Base-by-base conservation (phyloP, 129 eudicot genomes). In the Cynara cardunculus region DNA sequence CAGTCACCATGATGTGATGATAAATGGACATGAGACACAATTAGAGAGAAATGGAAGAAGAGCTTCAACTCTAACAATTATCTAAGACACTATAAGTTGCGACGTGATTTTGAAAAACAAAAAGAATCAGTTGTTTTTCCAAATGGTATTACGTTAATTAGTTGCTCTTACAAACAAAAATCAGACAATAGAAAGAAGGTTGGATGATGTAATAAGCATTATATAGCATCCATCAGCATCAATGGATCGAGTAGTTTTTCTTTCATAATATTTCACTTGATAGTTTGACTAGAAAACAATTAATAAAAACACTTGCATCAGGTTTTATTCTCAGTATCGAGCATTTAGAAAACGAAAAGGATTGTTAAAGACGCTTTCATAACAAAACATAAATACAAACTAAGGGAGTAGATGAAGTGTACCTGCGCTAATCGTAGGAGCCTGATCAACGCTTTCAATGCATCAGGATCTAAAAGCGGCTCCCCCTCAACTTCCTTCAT, bases 401-500 rank as follows among this genome's bases (percentile, higher is more conserved):
- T 14, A 61, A 6, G 26, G 68, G 68, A 21, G 11, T 61, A 76
- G 59, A 81, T 73, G 18, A 31, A 82, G 35, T 59, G 21, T 86
- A 91, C 99, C 93, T 92, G 97, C 70, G 97, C 96, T 73, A 95
- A 77, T 35, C 97, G 89, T 68, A 95, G 85, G 32, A 95, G 97
- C 85, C 99, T 87, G 81, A 92, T 89, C 76, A 95, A 79, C 24
- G 93, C 89, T 88, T 89, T 91, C 87, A 92, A 77, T 35, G 97
- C 91, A 85, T 95, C 81, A 53, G 95, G 90, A 92, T 92, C 99
- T 69, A 95, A 77, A 86, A 95, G 93, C 30, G 97, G 97, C 71
- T 92, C 97, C 30, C 99, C 99, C 75, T 95, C 99, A 66, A 95
- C 88, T 84, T 95, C 99, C 85, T 92, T 95, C 84, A 91, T 77